These are phyloP conservation scores for Sporothrix humicola DNA, from an alignment of 2,329 filamentous ascomycete genomes.

Conservation along the genomic window DNA sequence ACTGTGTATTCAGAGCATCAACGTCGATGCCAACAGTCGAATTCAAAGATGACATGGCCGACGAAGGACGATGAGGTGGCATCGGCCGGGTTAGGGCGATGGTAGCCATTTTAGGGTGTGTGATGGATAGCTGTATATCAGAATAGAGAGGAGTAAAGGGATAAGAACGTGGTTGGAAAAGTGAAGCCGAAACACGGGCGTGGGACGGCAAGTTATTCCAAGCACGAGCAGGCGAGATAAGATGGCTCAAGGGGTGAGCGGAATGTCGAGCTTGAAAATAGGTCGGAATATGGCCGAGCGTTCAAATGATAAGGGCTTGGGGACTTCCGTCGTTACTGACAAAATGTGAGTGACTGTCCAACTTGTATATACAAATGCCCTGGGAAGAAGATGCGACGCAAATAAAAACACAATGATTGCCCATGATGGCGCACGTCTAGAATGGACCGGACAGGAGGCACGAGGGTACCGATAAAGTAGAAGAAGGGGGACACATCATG, in stretches of 20 bases:
- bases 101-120: conserved; percentile 54
- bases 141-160: too few relatives aligned
- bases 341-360: too few relatives aligned
- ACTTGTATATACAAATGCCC: too few relatives aligned
- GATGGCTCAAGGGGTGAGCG: too few relatives aligned
- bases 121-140: too few relatives aligned
- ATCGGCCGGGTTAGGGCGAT: conserved; percentile 55
- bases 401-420: too few relatives aligned
- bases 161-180: not conserved
- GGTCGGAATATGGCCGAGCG: too few relatives aligned
- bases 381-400: too few relatives aligned
- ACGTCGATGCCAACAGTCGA: conserved; percentile 48
- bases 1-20: conserved; percentile 45
- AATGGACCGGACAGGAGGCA: not conserved
- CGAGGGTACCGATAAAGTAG: not conserved
- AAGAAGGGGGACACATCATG: not conserved
- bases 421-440: not conserved
- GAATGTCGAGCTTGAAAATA: too few relatives aligned
- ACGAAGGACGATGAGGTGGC: conserved; percentile 44
- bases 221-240: too few relatives aligned
- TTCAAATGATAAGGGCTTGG: too few relatives aligned
- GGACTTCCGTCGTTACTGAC: too few relatives aligned
- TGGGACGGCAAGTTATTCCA: not conserved
- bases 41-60: conserved; percentile 43
- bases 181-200: not conserved